These are phyloP conservation scores for Neospora caninum DNA, from an alignment of 169 alveolate genomes.

Conservation along the genomic window DNA sequence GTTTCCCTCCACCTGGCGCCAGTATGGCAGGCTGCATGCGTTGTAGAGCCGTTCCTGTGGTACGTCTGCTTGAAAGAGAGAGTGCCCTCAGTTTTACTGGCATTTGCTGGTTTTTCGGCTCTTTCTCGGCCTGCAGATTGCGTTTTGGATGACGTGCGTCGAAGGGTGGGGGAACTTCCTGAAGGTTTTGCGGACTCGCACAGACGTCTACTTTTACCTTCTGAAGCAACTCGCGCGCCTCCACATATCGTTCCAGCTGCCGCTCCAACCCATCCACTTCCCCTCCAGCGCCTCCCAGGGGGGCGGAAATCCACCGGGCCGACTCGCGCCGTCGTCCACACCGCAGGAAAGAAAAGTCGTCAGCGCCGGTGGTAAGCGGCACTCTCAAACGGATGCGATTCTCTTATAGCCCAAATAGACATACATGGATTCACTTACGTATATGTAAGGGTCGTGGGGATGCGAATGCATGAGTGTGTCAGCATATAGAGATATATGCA, in stretches of 20 bases:
- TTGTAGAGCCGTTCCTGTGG: too few relatives aligned
- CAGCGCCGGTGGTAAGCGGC: conserved; percentile 24
- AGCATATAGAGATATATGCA: too few relatives aligned
- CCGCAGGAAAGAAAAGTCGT: conserved; percentile 20
- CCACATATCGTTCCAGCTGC: conserved; percentile 58
- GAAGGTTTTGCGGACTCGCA: conserved; percentile 54
- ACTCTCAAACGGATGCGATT: too few relatives aligned
- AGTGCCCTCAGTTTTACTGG: too few relatives aligned
- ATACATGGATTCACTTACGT: too few relatives aligned
- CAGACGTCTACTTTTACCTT: conserved; percentile 54
- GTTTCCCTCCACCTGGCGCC: too few relatives aligned
- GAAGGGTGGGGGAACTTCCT: conserved; percentile 68
- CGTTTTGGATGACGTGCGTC: conserved; percentile 59
- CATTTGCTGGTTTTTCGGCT: too few relatives aligned
- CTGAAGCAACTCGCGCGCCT: conserved; percentile 41
- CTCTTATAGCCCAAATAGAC: too few relatives aligned
- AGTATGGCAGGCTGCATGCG: too few relatives aligned
- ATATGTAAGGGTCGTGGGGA: too few relatives aligned
- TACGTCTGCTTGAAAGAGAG: too few relatives aligned
- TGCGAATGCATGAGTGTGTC: too few relatives aligned
- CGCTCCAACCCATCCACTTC: conserved; percentile 48
- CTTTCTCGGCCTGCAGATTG: conserved; percentile 2
- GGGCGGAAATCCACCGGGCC: not conserved
- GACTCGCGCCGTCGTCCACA: not conserved
- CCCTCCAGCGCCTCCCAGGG: conserved; percentile 6